Conservation (phyloP, 2,329 filamentous ascomycete genomes). For the Teratosphaeria epicoccoides region DNA sequence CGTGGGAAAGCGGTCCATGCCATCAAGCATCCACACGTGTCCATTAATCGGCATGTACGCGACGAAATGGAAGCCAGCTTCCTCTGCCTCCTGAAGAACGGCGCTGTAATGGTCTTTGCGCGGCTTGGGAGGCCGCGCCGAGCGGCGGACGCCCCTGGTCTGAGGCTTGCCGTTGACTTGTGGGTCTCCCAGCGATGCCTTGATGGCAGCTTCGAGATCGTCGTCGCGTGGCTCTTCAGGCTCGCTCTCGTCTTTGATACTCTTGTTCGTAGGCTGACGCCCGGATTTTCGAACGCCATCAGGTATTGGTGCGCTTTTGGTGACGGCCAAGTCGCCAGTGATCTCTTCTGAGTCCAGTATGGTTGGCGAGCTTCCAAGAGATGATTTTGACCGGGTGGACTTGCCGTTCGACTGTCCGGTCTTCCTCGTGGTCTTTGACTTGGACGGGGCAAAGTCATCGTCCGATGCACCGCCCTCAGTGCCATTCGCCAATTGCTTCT, state of each 20-base stretch:
- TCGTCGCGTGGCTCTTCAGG: slow-evolving; percentile 5
- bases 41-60: slow-evolving; percentile 72
- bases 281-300: not conserved
- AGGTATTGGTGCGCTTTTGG: not conserved
- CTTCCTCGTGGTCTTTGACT: not conserved
- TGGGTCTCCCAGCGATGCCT: not conserved
- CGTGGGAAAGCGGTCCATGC: slow-evolving; percentile 61
- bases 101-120: slow-evolving; percentile 31
- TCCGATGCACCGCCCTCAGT: slow-evolving; percentile 1
- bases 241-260: not conserved
- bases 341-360: not conserved
- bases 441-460: slow-evolving; percentile 1
- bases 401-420: not conserved
- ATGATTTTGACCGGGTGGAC: not conserved
- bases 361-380: not conserved
- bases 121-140: slow-evolving; percentile 24
- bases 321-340: not conserved
- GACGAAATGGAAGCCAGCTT: slow-evolving; percentile 76
- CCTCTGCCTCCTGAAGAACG: slow-evolving; percentile 38
- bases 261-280: not conserved
- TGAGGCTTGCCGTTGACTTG: not conserved
- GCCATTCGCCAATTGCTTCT: not conserved
- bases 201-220: slow-evolving; percentile 2
- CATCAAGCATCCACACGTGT: slow-evolving; percentile 80
- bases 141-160: slow-evolving; percentile 13